These are phyloP conservation scores for Petasospora fabianii DNA, from an alignment of 1,139 yeast genomes.

Conservation along the genomic window DNA sequence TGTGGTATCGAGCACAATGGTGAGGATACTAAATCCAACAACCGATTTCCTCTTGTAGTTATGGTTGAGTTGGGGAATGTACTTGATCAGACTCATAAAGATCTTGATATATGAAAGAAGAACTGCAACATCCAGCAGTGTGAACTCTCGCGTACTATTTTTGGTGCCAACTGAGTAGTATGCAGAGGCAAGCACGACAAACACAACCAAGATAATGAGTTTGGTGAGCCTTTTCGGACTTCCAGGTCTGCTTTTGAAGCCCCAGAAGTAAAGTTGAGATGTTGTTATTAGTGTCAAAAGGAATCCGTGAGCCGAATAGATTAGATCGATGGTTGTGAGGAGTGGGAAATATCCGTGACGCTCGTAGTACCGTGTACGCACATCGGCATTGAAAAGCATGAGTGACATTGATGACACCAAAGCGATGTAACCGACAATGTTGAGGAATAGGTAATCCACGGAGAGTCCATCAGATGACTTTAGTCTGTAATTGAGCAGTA, in stretches of 20 bases:
- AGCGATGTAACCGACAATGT: slow-evolving; percentile 41
- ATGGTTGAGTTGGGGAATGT: slow-evolving; percentile 57
- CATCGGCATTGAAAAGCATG: slow-evolving; percentile 31
- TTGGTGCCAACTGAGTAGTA: slow-evolving; percentile 15
- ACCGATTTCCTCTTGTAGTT: slow-evolving; percentile 52
- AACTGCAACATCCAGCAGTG: slow-evolving; percentile 37
- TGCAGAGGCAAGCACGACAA: slow-evolving; percentile 3
- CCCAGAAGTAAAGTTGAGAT: slow-evolving; percentile 34
- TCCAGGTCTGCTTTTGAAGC: slow-evolving; percentile 22
- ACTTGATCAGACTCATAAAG: slow-evolving; percentile 51
- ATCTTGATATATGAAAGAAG: slow-evolving; percentile 50
- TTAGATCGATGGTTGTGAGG: slow-evolving; percentile 38
- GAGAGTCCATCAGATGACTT: slow-evolving; percentile 43
- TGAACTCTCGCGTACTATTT: slow-evolving; percentile 2
- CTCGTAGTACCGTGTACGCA: slow-evolving; percentile 29
- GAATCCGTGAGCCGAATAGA: slow-evolving; percentile 43
- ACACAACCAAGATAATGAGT: slow-evolving; percentile 14
- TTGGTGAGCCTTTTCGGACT: slow-evolving; percentile 17
- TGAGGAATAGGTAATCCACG: slow-evolving; percentile 39
- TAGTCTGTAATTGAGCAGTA: slow-evolving; percentile 35
- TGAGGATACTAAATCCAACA: slow-evolving; percentile 52
- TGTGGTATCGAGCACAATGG: slow-evolving; percentile 46
- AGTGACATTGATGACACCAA: slow-evolving; percentile 37
- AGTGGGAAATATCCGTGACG: slow-evolving; percentile 34
- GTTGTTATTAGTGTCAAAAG: slow-evolving; percentile 34